phyloP scores from a whole-genome alignment of 108 stramenopile genomes.

The Epipyxis sp. region DNA sequence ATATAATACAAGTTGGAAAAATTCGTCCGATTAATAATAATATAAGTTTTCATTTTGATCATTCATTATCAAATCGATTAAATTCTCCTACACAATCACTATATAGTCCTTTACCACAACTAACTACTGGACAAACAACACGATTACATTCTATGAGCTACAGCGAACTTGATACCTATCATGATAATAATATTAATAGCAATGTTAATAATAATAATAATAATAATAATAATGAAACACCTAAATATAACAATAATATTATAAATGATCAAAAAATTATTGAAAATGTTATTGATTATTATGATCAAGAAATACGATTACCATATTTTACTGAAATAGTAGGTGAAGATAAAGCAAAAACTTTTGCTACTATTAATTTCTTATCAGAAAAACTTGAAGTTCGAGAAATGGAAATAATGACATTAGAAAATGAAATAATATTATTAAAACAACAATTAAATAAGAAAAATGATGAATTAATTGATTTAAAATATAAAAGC shows the following conservation, averaged over 20 bases:
- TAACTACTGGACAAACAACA: too few relatives aligned
- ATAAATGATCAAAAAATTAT: background rate
- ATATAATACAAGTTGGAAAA: too few relatives aligned
- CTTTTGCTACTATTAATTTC: background rate
- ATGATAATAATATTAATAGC: background rate
- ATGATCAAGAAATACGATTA: background rate
- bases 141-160: too few relatives aligned
- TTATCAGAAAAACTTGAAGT: background rate
- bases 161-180: background rate
- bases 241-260: background rate
- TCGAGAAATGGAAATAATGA: conserved; percentile 4
- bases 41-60: too few relatives aligned
- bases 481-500: background rate
- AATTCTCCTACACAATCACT: too few relatives aligned
- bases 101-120: too few relatives aligned
- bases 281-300: too few relatives aligned
- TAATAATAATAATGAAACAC: background rate
- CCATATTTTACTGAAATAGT: background rate
- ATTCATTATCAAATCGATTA: too few relatives aligned
- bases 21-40: too few relatives aligned
- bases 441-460: background rate
- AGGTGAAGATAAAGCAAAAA: background rate
- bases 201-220: background rate
- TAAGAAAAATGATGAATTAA: background rate
- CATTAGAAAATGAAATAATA: background rate